Base-by-base conservation (phyloP, 2,329 filamentous ascomycete species). In the Fusarium illudens region DNA sequence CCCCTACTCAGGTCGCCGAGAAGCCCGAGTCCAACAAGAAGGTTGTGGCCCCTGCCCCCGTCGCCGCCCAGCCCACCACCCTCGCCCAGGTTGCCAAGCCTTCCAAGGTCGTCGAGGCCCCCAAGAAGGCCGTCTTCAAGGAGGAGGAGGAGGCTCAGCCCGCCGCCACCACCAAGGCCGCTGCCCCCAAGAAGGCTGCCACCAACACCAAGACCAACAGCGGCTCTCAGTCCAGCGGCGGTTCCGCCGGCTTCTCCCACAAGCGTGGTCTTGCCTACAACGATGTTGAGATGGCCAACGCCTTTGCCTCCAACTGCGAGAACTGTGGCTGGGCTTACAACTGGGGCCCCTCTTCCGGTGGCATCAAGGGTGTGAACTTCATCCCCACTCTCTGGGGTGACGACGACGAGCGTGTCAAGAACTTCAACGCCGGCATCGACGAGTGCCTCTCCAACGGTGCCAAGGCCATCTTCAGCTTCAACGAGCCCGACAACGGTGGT, bases 251-350 rank as follows among this genome's bases (percentile, higher is more conserved):
- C 27, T 71, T 77, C 60, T 68, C 73, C 72, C 22, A 46, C 58
- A 90, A 91, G 87, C 89, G 89, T 75, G 90, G 90, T 78, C 78
- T 92, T 51, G 87, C 87, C 52, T 93, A 89, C 85, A 92, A 92
- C 78, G 80, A 87, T 30, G 83, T 83, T 58, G 71, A 69, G 27
- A 80, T 90, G 33, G 84, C 85, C 75, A 78, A 81, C 57, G 72
- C 78, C 66, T 89, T 92, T 76, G 77, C 78, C 64, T 63, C 34
- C 34, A 51, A 49, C 34, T 79, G 77, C 69, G 75, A 84, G 62
- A 68, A 71, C 58, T 83, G 87, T 73, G 78, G 79, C 37, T 92
- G 90, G 87, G 84, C 80, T 49, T 91, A 91, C 84, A 92, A 92
- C 85, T 93, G 90, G 90, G 88, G 79, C 44, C 83, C 84, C 48